Conservation (phyloP, 306 rosid species). For the Morella rubra region DNA sequence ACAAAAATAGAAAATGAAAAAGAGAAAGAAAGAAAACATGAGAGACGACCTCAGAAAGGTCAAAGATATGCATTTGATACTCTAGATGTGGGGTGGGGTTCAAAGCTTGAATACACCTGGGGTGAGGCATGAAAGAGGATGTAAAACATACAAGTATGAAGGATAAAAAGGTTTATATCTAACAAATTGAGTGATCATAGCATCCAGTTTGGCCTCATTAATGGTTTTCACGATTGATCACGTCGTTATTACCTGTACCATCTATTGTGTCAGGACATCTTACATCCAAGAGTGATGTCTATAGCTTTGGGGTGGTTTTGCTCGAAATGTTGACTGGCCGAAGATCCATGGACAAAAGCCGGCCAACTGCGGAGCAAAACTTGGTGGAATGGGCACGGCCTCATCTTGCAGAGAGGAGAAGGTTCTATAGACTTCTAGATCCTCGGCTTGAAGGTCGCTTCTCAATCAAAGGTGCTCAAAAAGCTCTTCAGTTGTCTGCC, state of each 20-base stretch:
- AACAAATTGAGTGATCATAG: neutral
- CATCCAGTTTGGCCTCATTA: neutral
- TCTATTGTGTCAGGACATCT: constrained; percentile 52
- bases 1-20: no score
- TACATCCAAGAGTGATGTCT: constrained; percentile 60
- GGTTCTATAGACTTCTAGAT: constrained; percentile 40
- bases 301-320: constrained; percentile 69
- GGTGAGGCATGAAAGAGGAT: neutral
- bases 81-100: neutral
- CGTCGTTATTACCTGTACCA: neutral
- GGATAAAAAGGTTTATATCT: neutral
- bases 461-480: constrained; percentile 41
- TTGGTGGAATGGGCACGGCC: constrained; percentile 60
- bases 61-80: no score
- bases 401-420: constrained; percentile 11
- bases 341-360: constrained; percentile 41
- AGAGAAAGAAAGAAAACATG: no score
- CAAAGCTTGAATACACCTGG: neutral
- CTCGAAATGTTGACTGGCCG: constrained; percentile 64
- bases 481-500: constrained; percentile 37
- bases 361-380: constrained; percentile 30
- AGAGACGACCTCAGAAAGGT: no score
- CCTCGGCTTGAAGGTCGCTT: constrained; percentile 49
- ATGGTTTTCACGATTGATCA: neutral
- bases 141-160: neutral